Evolutionary conservation across 129 eudicot genomes (phyloP).

Genomic region (Lonicera japonica): DNA sequence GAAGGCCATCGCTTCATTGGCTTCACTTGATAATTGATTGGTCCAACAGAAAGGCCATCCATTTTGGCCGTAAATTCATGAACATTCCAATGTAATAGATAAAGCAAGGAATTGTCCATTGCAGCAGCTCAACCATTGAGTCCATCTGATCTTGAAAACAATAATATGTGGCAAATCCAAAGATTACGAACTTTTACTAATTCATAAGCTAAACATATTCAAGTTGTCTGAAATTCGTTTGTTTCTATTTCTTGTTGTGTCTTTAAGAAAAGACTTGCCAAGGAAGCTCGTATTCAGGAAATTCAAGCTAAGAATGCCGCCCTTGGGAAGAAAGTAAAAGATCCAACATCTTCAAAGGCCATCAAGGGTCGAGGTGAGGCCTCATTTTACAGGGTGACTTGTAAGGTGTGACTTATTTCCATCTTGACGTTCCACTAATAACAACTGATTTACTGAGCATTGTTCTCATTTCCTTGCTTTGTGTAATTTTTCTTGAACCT

Average conservation of each 20-base stretch:
- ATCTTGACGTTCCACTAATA: not conserved
- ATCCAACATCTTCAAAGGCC: constrained; percentile 48
- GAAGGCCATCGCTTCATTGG: no score
- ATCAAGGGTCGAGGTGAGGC: constrained; percentile 84
- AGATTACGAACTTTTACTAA: not conserved
- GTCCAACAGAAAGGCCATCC: no score
- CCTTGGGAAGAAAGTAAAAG: constrained; percentile 87
- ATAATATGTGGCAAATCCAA: not conserved
- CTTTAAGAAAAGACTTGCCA: constrained; percentile 87
- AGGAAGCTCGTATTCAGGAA: constrained; percentile 94
- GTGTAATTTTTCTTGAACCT: not conserved
- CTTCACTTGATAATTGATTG: no score
- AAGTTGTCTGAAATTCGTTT: constrained; percentile 4
- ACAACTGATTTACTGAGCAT: not conserved
- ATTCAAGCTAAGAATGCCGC: constrained; percentile 81
- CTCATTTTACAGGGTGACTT: constrained; percentile 88
- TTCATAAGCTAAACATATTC: constrained; percentile 3
- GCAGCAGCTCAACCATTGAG: not conserved
- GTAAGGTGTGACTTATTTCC: constrained; percentile 62
- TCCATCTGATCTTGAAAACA: not conserved
- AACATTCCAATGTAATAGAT: no score
- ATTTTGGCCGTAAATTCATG: no score
- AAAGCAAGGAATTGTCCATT: no score
- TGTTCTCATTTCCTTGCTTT: not conserved
- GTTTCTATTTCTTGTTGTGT: constrained; percentile 12